phyloP scores from a whole-genome alignment of 2,329 filamentous ascomycete species.

The Alternaria sp. region DNA sequence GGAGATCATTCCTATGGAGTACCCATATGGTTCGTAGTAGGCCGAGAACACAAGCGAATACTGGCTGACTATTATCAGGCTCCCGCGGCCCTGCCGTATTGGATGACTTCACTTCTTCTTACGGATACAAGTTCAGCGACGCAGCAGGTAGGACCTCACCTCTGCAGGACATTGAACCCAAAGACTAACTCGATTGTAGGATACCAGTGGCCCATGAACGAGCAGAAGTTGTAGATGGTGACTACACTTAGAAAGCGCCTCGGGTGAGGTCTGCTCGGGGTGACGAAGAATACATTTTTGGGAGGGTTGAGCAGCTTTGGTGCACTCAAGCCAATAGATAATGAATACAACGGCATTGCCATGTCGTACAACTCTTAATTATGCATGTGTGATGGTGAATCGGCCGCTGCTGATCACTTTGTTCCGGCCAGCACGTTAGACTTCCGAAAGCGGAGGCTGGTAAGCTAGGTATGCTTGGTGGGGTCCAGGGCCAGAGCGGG shows the following conservation, averaged over 20 bases:
- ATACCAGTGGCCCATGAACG: slow-evolving; percentile 51
- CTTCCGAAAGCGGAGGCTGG: slow-evolving; percentile 14
- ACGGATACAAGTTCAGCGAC: slow-evolving; percentile 98
- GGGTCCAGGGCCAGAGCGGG: slow-evolving; percentile 25
- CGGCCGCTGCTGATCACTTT: background rate
- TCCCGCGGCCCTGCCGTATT: slow-evolving; percentile 95
- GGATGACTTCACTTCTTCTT: slow-evolving; percentile 97
- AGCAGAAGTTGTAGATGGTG: slow-evolving; percentile 43
- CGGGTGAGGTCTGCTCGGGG: slow-evolving; percentile 20
- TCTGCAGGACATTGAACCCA: slow-evolving; percentile 10
- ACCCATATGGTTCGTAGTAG: slow-evolving; percentile 83
- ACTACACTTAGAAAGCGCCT: slow-evolving; percentile 20
- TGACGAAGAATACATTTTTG: slow-evolving; percentile 16
- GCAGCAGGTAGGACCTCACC: slow-evolving; percentile 68
- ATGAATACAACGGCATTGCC: slow-evolving; percentile 24
- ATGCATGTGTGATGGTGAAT: background rate
- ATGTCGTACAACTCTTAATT: background rate
- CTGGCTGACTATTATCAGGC: slow-evolving; percentile 62
- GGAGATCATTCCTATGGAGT: slow-evolving; percentile 99
- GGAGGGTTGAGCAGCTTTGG: slow-evolving; percentile 5
- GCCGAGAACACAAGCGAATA: background rate
- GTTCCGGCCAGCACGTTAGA: background rate
- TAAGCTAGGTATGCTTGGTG: slow-evolving; percentile 13
- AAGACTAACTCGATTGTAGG: slow-evolving; percentile 34
- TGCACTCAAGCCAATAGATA: slow-evolving; percentile 17